Percentiles rank a stretch among this genome's conserved stretches.
phyloP scores from a whole-genome alignment of 1,284 basidiomycete species.

The Trichosporon asahii region DNA sequence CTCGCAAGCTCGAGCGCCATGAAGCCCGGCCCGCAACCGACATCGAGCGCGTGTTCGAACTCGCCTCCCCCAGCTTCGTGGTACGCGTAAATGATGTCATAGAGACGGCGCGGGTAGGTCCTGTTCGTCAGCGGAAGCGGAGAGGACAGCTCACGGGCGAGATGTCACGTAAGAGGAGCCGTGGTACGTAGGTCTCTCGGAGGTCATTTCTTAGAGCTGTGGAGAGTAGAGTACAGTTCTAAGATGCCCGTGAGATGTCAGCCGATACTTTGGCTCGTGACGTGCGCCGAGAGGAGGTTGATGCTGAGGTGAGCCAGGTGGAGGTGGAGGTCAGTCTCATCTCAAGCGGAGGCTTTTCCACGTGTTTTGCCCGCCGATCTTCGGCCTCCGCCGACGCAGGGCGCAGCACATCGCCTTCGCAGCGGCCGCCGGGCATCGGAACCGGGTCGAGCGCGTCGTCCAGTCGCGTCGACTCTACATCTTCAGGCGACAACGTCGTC shows the following conservation, averaged over 20 bases:
- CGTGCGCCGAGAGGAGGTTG: not conserved
- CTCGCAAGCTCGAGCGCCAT: slow-evolving; percentile 60
- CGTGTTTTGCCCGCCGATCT: not conserved
- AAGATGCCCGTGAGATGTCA: not conserved
- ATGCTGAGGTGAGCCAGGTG: too few relatives aligned
- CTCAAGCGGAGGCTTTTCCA: too few relatives aligned
- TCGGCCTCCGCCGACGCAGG: not conserved
- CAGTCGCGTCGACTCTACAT: not conserved
- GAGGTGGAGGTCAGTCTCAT: too few relatives aligned
- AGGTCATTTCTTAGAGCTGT: not conserved
- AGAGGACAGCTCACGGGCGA: slow-evolving; percentile 29
- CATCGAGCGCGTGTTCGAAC: slow-evolving; percentile 56
- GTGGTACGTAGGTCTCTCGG: slow-evolving; percentile 11
- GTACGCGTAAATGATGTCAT: slow-evolving; percentile 30
- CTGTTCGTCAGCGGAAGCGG: slow-evolving; percentile 15
- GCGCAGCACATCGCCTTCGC: not conserved
- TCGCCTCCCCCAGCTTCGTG: slow-evolving; percentile 26
- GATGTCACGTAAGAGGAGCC: slow-evolving; percentile 27
- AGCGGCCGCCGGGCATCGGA: too few relatives aligned
- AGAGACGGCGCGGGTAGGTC: slow-evolving; percentile 30
- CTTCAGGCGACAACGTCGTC: not conserved
- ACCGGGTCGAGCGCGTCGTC: not conserved
- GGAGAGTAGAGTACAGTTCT: not conserved
- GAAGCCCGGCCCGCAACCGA: slow-evolving; percentile 73
- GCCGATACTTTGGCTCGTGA: not conserved